Percentiles rank a stretch among this genome's conserved stretches.
Evolutionary conservation across 768 basidiomycete species (phyloP).

Genomic region (Tylopilus subfusipes): DNA sequence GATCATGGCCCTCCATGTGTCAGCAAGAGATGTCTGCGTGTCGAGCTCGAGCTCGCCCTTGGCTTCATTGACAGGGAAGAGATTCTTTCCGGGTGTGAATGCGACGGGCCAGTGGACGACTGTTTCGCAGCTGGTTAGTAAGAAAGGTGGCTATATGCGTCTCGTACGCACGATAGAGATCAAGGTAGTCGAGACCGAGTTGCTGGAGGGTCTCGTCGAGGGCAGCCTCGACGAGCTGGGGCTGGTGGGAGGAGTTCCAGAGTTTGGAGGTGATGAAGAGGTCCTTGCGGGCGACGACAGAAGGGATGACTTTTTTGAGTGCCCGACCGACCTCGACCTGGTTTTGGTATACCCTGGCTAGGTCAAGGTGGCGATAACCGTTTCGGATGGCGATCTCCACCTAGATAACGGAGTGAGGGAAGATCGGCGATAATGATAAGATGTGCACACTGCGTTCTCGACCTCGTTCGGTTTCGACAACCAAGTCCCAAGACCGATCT

Average conservation of each 20-base stretch:
- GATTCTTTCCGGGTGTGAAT: slow-evolving; percentile 55
- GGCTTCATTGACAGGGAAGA: slow-evolving; percentile 47
- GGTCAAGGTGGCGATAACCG: slow-evolving; percentile 84
- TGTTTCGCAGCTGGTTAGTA: slow-evolving; percentile 23
- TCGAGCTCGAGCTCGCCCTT: slow-evolving; percentile 54
- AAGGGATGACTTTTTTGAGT: slow-evolving; percentile 71
- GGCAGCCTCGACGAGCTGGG: slow-evolving; percentile 64
- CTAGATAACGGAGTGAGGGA: slow-evolving; percentile 33
- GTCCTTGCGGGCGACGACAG: slow-evolving; percentile 75
- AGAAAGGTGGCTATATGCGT: slow-evolving; percentile 1
- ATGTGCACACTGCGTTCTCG: slow-evolving; percentile 55
- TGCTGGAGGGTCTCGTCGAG: slow-evolving; percentile 73
- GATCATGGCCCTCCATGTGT: slow-evolving; percentile 83
- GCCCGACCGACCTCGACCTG: slow-evolving; percentile 75
- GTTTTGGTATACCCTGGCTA: slow-evolving; percentile 77
- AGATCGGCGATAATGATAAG: background rate
- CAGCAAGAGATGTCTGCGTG: slow-evolving; percentile 54
- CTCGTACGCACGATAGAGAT: slow-evolving; percentile 63
- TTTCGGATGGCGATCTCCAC: slow-evolving; percentile 70
- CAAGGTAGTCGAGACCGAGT: slow-evolving; percentile 73
- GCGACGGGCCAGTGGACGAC: slow-evolving; percentile 81
- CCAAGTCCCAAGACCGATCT: slow-evolving; percentile 85
- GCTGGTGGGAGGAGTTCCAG: slow-evolving; percentile 74
- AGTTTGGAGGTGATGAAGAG: slow-evolving; percentile 81
- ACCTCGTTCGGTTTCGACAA: slow-evolving; percentile 73